These are phyloP conservation scores for Aspergillus sp. DNA, from an alignment of 2,329 filamentous ascomycete species.

Conservation along the genomic window DNA sequence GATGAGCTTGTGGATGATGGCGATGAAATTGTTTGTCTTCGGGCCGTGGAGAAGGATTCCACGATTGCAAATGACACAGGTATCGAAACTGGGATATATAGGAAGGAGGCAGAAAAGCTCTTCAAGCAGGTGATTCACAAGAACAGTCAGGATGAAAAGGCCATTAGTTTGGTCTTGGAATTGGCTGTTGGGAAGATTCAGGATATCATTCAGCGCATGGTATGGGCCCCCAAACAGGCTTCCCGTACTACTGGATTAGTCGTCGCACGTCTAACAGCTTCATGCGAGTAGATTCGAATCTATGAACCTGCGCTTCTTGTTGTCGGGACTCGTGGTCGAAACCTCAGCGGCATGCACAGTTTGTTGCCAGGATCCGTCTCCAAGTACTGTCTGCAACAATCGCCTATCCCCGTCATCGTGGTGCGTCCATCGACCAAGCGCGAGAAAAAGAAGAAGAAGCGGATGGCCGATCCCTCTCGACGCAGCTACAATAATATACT, in stretches of 20 bases:
- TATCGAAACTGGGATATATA: slow-evolving; percentile 61
- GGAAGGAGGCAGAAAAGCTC: slow-evolving; percentile 64
- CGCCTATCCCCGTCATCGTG: slow-evolving; percentile 85
- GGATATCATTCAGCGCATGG: slow-evolving; percentile 82
- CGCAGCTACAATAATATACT: slow-evolving; percentile 73
- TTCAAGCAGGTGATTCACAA: slow-evolving; percentile 70
- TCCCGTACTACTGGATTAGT: too few relatives aligned
- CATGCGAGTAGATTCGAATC: slow-evolving; percentile 62
- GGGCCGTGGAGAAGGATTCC: slow-evolving; percentile 76
- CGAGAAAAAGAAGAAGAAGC: slow-evolving; percentile 81
- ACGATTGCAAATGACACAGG: slow-evolving; percentile 55
- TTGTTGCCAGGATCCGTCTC: slow-evolving; percentile 82
- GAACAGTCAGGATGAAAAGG: slow-evolving; percentile 67
- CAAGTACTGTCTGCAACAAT: slow-evolving; percentile 91
- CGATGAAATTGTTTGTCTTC: slow-evolving; percentile 83
- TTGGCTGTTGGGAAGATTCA: slow-evolving; percentile 85
- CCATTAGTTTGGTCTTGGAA: slow-evolving; percentile 77
- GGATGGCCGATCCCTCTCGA: slow-evolving; percentile 64
- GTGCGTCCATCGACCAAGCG: slow-evolving; percentile 81
- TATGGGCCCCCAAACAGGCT: slow-evolving; percentile 35
- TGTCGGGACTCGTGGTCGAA: slow-evolving; percentile 78
- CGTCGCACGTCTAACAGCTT: slow-evolving; percentile 4
- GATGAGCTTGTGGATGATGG: slow-evolving; percentile 89
- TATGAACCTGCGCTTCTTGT: slow-evolving; percentile 88
- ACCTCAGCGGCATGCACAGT: slow-evolving; percentile 76